Base-by-base conservation (phyloP, 345 rosid species). In the Citrus glauca region DNA sequence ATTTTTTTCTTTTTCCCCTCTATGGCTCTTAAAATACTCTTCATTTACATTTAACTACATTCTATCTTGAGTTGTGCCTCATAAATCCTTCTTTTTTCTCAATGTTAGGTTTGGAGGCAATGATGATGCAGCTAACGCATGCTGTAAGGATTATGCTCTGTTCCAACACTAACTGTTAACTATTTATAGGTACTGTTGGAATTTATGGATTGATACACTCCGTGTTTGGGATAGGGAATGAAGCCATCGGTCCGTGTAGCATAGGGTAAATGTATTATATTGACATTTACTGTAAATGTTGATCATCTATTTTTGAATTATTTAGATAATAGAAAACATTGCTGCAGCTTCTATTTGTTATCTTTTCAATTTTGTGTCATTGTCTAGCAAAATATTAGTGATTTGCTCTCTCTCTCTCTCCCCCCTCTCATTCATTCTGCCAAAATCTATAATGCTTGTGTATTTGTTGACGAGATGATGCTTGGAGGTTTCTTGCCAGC, bases 201-300 rank as follows among this genome's bases (percentile, higher is more conserved):
- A 81, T 77, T 74, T 73, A 60, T 66, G 85, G 72, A 66, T 77
- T 83, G 74, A 78, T 82, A 78, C 71, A 78, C 53, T 67, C 37
- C 30, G 27, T 65, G 80, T 75, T 68, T 81, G 88, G 78, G 74
- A 74, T 75, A 27, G 90, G 90, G 90, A 83, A 85, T 87, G 90
- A 87, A 87, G 90, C 90, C 82, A 80, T 80, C 65, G 90, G 90
- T 87, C 90, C 90, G 86, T 75, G 84, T 85, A 83, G 86, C 72
- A 50, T 84, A 84, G 85, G 72, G 50, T 78, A 84, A 72, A 76
- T 79, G 79, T 83, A 79, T 61, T 68, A 79, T 83, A 77, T 86
- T 77, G 71, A 74, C 74, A 69, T 64, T 74, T 73, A 59, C 59
- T 85, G 88, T 85, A 87, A 83, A 87, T 79, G 9, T 67, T 48